Percentiles rank a stretch among this genome's conserved stretches.
Conservation (phyloP, 305 asterid species). For the Withania somnifera region DNA sequence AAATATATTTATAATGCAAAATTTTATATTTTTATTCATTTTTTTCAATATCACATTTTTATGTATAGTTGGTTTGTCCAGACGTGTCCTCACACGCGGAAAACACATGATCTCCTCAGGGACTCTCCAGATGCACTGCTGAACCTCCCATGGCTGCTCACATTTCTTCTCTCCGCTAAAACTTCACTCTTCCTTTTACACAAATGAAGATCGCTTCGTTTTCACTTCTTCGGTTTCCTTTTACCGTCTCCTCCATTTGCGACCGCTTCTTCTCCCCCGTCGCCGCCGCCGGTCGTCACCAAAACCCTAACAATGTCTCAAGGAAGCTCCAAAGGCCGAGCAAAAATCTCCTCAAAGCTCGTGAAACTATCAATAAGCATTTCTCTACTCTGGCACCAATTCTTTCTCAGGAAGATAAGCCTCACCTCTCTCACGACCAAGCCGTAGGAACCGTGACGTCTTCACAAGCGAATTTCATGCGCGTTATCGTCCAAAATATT, state of each 20-base stretch:
- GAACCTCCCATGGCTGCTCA: neutral
- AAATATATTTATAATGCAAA: no score
- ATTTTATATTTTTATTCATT: no score
- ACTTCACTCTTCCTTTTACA: neutral
- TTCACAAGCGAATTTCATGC: constrained; percentile 95
- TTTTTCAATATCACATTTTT: no score
- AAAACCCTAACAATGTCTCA: constrained; percentile 28
- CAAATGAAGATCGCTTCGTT: constrained; percentile 14
- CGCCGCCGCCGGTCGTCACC: constrained; percentile 27
- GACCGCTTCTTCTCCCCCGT: constrained; percentile 12
- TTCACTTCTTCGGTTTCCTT: constrained; percentile 12
- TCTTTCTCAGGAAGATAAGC: constrained; percentile 46
- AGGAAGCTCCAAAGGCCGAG: constrained; percentile 49
- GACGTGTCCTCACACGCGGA: no score
- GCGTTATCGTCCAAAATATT: constrained; percentile 57
- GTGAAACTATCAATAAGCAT: constrained; percentile 49
- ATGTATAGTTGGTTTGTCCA: no score
- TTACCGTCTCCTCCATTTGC: constrained; percentile 18
- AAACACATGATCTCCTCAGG: no score
- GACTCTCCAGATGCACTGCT: no score
- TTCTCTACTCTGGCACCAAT: constrained; percentile 53
- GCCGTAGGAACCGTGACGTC: constrained; percentile 75
- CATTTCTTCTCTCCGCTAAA: neutral
- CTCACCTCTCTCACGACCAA: constrained; percentile 44
- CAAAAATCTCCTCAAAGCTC: constrained; percentile 53